Percentiles rank a stretch among this genome's conserved stretches.
Conservation (phyloP, 2,329 filamentous ascomycete genomes). For the Fusarium dimerum region DNA sequence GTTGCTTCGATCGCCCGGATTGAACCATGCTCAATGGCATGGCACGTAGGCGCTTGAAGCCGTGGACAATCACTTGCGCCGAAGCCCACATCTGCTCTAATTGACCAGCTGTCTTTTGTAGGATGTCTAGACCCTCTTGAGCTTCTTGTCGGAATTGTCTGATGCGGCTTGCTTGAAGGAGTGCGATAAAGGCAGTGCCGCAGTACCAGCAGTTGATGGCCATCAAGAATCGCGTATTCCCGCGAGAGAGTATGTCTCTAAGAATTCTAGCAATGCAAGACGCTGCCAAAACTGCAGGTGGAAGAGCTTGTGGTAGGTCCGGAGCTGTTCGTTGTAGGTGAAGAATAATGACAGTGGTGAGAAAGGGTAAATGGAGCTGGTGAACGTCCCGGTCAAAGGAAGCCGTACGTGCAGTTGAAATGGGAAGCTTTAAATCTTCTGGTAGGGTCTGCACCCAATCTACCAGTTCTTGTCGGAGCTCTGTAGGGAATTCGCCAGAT, state of each 20-base stretch:
- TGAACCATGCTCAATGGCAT: conserved; percentile 13
- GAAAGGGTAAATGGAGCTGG: conserved; percentile 43
- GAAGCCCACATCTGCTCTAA: conserved; percentile 27
- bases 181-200: conserved; percentile 42
- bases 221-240: conserved; percentile 42
- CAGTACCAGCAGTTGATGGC: conserved; percentile 46
- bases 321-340: conserved; percentile 38
- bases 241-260: conserved; percentile 39
- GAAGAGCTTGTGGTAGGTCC: conserved; percentile 33
- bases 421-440: conserved; percentile 16
- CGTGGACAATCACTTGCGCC: conserved; percentile 21
- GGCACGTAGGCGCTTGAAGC: conserved; percentile 19
- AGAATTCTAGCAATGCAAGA: conserved; percentile 27
- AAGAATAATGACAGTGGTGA: conserved; percentile 43
- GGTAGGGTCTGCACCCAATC: conserved; percentile 18
- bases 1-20: conserved; percentile 1
- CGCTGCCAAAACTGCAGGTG: conserved; percentile 18
- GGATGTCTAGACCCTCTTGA: conserved; percentile 17
- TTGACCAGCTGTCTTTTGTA: conserved; percentile 19
- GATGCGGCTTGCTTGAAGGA: conserved; percentile 37
- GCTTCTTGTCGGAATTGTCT: conserved; percentile 20
- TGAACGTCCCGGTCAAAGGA: conserved; percentile 43
- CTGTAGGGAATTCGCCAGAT: conserved; percentile 8
- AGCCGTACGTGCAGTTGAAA: conserved; percentile 19
- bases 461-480: conserved; percentile 19